These are phyloP conservation scores for Scytalidium lignicola DNA, from an alignment of 2,329 filamentous ascomycete genomes.

Conservation along the genomic window DNA sequence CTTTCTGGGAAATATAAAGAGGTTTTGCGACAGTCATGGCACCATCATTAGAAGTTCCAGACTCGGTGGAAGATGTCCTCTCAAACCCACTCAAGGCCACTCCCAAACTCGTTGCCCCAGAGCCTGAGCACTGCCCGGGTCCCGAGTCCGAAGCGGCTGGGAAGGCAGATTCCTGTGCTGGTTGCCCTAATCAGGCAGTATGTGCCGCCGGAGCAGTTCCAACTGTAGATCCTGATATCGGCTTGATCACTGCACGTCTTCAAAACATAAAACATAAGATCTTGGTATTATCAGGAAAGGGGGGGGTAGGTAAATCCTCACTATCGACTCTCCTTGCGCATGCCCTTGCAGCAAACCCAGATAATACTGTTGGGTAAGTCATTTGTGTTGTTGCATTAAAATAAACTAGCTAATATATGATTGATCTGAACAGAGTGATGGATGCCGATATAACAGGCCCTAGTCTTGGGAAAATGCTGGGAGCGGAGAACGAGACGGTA, in stretches of 20 bases:
- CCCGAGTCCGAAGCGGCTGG: constrained; percentile 72
- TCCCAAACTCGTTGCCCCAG: constrained; percentile 84
- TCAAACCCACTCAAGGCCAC: constrained; percentile 71
- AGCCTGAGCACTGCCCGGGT: constrained; percentile 95
- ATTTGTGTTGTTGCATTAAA: too few species aligned
- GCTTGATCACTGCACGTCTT: constrained; percentile 79
- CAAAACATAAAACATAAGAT: constrained; percentile 84
- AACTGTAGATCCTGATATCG: constrained; percentile 73
- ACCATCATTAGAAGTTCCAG: constrained; percentile 71
- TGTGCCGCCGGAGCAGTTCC: constrained; percentile 84
- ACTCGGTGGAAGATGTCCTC: constrained; percentile 63
- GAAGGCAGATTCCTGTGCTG: constrained; percentile 77
- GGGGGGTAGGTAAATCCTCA: constrained; percentile 93
- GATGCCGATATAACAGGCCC: constrained; percentile 97
- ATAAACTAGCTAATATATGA: too few species aligned
- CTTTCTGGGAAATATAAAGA: too few species aligned
- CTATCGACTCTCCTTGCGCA: constrained; percentile 86
- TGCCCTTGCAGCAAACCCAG: constrained; percentile 77
- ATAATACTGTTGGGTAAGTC: constrained; percentile 58
- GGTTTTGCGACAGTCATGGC: too few species aligned
- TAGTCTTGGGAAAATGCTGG: constrained; percentile 98
- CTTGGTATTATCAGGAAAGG: constrained; percentile 85
- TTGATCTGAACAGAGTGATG: constrained; percentile 81
- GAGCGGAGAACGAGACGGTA: constrained; percentile 88
- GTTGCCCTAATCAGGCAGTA: constrained; percentile 93